These are phyloP conservation scores for Aspergillus fischeri DNA, from an alignment of 2,329 filamentous ascomycete species.

Conservation along the genomic window DNA sequence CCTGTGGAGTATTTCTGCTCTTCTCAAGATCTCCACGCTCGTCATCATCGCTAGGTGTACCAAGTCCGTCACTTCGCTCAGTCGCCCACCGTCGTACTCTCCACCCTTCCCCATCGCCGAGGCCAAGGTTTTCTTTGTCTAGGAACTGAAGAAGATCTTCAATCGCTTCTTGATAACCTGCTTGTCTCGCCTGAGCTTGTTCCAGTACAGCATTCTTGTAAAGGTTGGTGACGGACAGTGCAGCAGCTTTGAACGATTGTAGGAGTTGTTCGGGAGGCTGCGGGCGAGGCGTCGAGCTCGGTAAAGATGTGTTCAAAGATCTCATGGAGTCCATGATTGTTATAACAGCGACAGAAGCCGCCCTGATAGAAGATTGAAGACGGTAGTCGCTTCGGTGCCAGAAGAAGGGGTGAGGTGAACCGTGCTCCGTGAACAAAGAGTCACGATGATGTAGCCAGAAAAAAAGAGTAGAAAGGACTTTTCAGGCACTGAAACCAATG, in stretches of 20 bases:
- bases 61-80: slow-evolving; percentile 42
- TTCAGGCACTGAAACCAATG: neutral
- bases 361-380: slow-evolving; percentile 2
- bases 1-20: slow-evolving; percentile 35
- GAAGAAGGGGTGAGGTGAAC: slow-evolving; percentile 19
- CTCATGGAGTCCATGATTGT: slow-evolving; percentile 60
- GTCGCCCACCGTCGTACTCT: slow-evolving; percentile 59
- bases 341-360: slow-evolving; percentile 7
- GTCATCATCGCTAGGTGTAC: slow-evolving; percentile 43
- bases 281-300: slow-evolving; percentile 47
- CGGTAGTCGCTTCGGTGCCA: slow-evolving; percentile 5
- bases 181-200: slow-evolving; percentile 67
- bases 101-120: slow-evolving; percentile 74
- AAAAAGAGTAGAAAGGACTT: neutral
- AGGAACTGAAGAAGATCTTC: slow-evolving; percentile 84
- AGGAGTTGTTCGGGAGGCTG: slow-evolving; percentile 59
- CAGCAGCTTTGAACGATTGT: slow-evolving; percentile 86
- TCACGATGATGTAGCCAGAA: neutral
- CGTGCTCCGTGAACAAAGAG: slow-evolving; percentile 11
- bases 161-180: slow-evolving; percentile 90
- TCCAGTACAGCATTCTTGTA: slow-evolving; percentile 86
- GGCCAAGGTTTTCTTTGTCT: slow-evolving; percentile 73
- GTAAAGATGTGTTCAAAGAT: slow-evolving; percentile 59
- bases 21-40: slow-evolving; percentile 38
- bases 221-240: slow-evolving; percentile 89